phyloP scores from a whole-genome alignment of 495 filamentous ascomycete genomes.

The Coniosporium apollinis region DNA sequence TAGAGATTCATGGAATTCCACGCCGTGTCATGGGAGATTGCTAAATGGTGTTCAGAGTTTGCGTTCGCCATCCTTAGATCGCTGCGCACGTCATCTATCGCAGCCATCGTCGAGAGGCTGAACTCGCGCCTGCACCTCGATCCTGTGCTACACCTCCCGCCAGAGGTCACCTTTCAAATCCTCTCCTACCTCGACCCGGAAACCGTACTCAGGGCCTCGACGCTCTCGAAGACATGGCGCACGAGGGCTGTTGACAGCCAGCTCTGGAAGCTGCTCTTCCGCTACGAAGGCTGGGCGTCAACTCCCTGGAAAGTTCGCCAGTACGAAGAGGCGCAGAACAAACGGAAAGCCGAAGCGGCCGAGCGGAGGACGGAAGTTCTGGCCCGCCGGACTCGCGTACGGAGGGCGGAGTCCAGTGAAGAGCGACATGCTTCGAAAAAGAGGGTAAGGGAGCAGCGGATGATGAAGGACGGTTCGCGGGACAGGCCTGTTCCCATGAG shows the following conservation, averaged over 20 bases:
- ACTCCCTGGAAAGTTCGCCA: slow-evolving; percentile 44
- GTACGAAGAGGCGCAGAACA: slow-evolving; percentile 42
- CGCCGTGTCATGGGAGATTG: not conserved
- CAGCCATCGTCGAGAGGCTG: slow-evolving; percentile 58
- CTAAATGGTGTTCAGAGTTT: slow-evolving; percentile 28
- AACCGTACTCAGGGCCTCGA: slow-evolving; percentile 60
- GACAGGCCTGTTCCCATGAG: slow-evolving; percentile 8
- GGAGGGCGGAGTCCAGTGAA: slow-evolving; percentile 29
- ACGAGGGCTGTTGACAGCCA: slow-evolving; percentile 63
- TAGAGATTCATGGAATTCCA: not conserved
- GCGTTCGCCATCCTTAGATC: slow-evolving; percentile 51
- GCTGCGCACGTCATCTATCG: slow-evolving; percentile 57
- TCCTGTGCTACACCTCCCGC: slow-evolving; percentile 67
- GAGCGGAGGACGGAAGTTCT: too few species aligned
- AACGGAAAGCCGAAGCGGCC: slow-evolving; percentile 29
- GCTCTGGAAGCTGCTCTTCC: slow-evolving; percentile 72
- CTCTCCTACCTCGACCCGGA: slow-evolving; percentile 67
- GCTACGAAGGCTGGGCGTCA: slow-evolving; percentile 68
- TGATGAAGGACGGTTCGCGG: slow-evolving; percentile 22
- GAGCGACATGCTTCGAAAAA: slow-evolving; percentile 36
- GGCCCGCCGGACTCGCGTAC: slow-evolving; percentile 15
- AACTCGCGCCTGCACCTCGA: slow-evolving; percentile 78
- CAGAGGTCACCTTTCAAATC: slow-evolving; percentile 76
- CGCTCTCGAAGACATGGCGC: slow-evolving; percentile 68
- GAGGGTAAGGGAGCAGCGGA: slow-evolving; percentile 29